Evolutionary conservation across 129 eudicot species (phyloP).

Genomic region (Helianthus tuberosus): DNA sequence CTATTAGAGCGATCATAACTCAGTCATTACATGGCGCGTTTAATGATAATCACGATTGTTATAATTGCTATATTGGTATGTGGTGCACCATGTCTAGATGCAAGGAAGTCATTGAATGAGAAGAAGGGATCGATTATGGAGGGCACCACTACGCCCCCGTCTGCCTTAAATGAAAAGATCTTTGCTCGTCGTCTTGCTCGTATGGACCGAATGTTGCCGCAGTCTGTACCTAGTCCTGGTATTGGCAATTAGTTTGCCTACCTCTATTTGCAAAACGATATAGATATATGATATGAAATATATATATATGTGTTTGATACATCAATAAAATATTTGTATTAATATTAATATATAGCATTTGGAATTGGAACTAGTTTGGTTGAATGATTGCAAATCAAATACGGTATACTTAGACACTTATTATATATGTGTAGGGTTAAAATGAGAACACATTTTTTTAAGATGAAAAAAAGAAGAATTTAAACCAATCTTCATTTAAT

Average conservation of each 20-base stretch:
- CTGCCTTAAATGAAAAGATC: constrained; percentile 31
- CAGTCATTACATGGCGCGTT: constrained; percentile 47
- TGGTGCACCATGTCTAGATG: constrained; percentile 38
- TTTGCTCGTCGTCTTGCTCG: constrained; percentile 8
- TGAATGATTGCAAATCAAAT: not conserved
- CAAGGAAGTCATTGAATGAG: constrained; percentile 40
- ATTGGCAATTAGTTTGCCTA: constrained; percentile 40
- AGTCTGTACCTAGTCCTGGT: constrained; percentile 67
- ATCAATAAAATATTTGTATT: not conserved
- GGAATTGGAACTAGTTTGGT: not conserved
- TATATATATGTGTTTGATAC: constrained; percentile 15
- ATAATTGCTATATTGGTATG: constrained; percentile 34
- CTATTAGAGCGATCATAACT: not conserved
- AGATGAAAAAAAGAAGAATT: too few species aligned
- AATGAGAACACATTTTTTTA: too few species aligned
- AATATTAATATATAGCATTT: not conserved
- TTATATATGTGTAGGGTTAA: too few species aligned
- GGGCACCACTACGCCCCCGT: constrained; percentile 15
- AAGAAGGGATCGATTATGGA: constrained; percentile 19
- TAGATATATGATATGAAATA: constrained; percentile 20
- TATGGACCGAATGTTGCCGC: constrained; percentile 34
- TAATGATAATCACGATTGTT: constrained; percentile 5
- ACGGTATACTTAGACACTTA: not conserved
- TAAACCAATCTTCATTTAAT: too few species aligned
- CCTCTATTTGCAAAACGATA: constrained; percentile 12